Evolutionary conservation across 139 green algal species (phyloP).

Genomic region (Chlorella sp.): DNA sequence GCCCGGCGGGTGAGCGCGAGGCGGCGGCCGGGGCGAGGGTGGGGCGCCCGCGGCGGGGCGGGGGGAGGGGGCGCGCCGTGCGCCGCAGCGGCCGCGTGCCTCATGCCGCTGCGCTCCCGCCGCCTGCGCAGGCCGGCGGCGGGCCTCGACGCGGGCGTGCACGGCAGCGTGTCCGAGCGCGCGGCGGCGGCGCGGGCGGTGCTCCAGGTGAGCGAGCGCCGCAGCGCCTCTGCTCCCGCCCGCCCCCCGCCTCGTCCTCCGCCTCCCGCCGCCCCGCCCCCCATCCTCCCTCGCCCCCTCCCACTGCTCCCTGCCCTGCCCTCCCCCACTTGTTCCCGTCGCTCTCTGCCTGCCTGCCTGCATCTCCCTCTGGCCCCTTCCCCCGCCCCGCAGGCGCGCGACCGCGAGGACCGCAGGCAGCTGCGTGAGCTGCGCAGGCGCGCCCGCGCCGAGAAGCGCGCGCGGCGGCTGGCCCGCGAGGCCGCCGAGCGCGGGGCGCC

Average conservation of each 20-base stretch:
- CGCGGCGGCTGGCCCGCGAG: not conserved
- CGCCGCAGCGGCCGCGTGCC: too few species aligned
- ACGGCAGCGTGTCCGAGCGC: conserved; percentile 59
- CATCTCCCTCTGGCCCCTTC: not conserved
- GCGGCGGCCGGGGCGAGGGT: not conserved
- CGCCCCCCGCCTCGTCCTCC: too few species aligned
- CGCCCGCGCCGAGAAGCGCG: conserved; percentile 49
- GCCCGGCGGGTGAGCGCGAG: not conserved
- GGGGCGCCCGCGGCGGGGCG: not conserved
- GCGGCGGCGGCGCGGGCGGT: conserved; percentile 50
- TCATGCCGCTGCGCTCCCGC: not conserved
- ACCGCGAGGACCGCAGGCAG: conserved; percentile 39
- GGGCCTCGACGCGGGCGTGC: conserved; percentile 53
- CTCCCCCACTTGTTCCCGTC: too few species aligned
- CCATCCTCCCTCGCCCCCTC: too few species aligned
- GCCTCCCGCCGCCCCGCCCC: too few species aligned
- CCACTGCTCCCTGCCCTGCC: too few species aligned
- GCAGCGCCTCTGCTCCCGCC: too few species aligned
- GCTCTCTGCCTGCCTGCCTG: too few species aligned
- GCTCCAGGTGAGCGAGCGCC: conserved; percentile 28
- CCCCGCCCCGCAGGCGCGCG: conserved; percentile 17
- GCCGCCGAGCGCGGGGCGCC: not conserved
- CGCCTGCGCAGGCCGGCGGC: conserved; percentile 2
- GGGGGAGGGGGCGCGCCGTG: conserved; percentile 1
- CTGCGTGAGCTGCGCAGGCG: conserved; percentile 42